Base-by-base conservation (phyloP, 208 protist genomes). In the Crithidia brevicula region DNA sequence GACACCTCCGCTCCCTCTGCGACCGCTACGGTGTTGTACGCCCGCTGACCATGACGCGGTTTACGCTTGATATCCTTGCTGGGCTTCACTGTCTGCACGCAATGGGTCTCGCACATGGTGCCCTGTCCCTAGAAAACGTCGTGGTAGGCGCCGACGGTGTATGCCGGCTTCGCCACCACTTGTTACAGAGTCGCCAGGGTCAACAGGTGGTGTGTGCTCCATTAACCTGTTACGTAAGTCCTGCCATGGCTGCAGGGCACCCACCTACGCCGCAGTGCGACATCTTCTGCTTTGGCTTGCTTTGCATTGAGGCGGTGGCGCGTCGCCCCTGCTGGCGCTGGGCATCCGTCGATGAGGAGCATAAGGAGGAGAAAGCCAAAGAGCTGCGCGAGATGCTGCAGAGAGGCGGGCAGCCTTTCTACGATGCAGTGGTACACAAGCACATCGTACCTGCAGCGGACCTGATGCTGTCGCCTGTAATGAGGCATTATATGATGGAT, bases 81-180 rank as follows among this genome's bases (percentile, higher is more conserved):
- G 84, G 74, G 11, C 76, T 95, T 0, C 63, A 45, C 27, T 86
- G 81, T 62, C 57, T 93, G 4, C 89, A 92, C 63, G 33, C 22
- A 0, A 28, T 72, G 31, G 80, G 82, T 16, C 62, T 91, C 30
- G 63, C 81, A 4, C 89, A 95, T 68, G 87, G 87, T 9, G 61
- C 74, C 47, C 45, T 93, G 28, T 80, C 82, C 23, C 85, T 88
- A 3, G 68, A 83, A 43, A 92, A 90, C 64, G 67, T 91, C 13
- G 66, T 93, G 8, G 69, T 93, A 0, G 76, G 78, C 22, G 77
- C 67, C n/a, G 77, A 84, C 47, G 84, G 90, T 6, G 59, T 73
- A 31, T 91, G 85, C 71, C 89, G 91, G 63, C 74, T 93, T 23
- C 74, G 54, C 0, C 85, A 90, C 45, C 82, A 89, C 61, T 88